Base-by-base conservation (phyloP, 805 yeast genomes). In the Wickerhamomyces bovis region DNA sequence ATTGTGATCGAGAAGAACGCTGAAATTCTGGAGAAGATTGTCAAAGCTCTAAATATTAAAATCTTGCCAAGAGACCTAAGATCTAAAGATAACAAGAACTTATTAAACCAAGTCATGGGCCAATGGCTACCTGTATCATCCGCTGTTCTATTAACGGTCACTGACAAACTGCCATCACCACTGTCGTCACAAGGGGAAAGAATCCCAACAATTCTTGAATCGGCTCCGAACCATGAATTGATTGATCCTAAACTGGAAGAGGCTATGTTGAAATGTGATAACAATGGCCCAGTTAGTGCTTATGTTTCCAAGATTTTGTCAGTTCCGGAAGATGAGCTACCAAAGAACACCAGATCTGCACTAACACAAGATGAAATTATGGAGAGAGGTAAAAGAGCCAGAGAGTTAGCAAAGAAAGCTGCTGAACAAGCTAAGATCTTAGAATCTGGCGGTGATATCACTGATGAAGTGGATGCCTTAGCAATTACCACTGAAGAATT, bases 121-220 rank as follows among this genome's bases (percentile, higher is more conserved):
- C 97, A 92, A 61, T 94, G 99, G 97, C 69, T 94, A 20, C 98
- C 99, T 1, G 78, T 94, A 5, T 85, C 97, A 21, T 83, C 86
- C 35, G 87, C 98, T 0, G 77, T 92, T 9, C 67, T 94, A 25
- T 73, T 94, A 10, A 81, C 95, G 1, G 95, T 92, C 5, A 83
- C 90, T 28, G 94, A 89, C 49, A 78, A 80, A 50, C 64, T 94
- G 42, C 97, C 97, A 0, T 85, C 95, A 8, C 99, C 99, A 1
- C 57, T 74, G 6, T 70, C 62, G 1, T 86, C 97, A 0, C 99
- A 94, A 63, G 66, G 65, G 20, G 78, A 74, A 30, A 77, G 97
- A 53, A 77, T 88, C 51, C 84, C 82, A 11, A 76, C 77, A 13
- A 75, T 90, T 30, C 64, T 94, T 40, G 77, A 77, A 15, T 72